Evolutionary conservation across 2,329 filamentous ascomycete genomes (phyloP), one percentile per base, ranked within the genome.

Genomic region (Colletotrichum australisinense): DNA sequence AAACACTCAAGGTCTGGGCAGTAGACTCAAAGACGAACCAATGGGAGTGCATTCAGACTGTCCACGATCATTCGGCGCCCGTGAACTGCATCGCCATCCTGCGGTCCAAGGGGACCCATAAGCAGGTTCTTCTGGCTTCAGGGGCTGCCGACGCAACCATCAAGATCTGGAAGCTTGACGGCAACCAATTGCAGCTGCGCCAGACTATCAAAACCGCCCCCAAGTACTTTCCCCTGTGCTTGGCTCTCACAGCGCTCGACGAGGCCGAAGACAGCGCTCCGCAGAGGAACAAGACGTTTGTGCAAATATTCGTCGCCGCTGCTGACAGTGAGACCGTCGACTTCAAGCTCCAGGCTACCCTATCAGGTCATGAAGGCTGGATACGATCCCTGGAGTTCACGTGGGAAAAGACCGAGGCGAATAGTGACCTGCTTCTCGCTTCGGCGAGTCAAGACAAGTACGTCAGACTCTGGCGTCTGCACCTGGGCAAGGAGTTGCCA

Each of bases 371-470:
- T 78, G 97, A 99, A 83, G 96, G 94, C 69, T 99, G 97, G 97
- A 91, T 99, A 59, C 89, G 96, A 60, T 96, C 95, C 16, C 86
- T 99, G 14, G 92, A 92, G 75, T 97, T 99, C 76, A 89, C 90
- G 1, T 86, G 85, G 73, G 94, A 97, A 79, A 88, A 83, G 16
- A 80, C 84, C 2, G 83, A 84, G 26, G 76, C 83, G 0, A 82
- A 85, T 0, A 89, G 90, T 65, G 95, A 98, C 80, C 81, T 97
- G 4, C 84, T 98, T 26, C 88, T 99, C 24, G 95, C 96, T 0
- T 98, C 96, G 12, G 95, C 95, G 26, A 98, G 96, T 80, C 97
- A 99, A 82, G 97, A 99, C 83, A 98, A 97, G 84, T 99, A 98
- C 79, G 93, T 98, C 72, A 93, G 97, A 53, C 89, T 99, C 46